These are phyloP conservation scores for Eucalyptus sideroxylon DNA, from an alignment of 345 rosid species.

Conservation along the genomic window DNA sequence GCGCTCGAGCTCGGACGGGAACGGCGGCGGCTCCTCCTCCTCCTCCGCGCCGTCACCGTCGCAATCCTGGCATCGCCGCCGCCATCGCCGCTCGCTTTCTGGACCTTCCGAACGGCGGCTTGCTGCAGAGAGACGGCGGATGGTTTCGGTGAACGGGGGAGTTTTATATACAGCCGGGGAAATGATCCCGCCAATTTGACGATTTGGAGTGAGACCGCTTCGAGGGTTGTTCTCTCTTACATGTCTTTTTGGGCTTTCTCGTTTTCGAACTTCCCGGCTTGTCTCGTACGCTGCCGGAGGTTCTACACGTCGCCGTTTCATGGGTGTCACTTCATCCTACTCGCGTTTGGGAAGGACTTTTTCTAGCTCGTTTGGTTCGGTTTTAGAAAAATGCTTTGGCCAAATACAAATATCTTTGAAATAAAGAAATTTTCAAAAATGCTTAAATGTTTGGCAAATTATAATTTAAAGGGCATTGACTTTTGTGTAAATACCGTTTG, in stretches of 20 bases:
- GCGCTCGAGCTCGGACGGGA: not conserved
- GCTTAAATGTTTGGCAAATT: too few species aligned
- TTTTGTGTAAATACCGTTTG: too few species aligned
- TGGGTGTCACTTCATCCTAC: not conserved
- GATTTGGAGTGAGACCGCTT: not conserved
- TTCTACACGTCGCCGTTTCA: not conserved
- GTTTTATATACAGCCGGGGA: fast-evolving
- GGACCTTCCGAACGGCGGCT: not conserved
- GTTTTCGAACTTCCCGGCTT: not conserved
- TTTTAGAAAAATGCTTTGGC: too few species aligned
- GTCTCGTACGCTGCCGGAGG: not conserved
- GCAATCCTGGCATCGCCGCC: not conserved
- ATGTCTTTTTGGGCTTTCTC: not conserved
- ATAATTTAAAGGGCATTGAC: too few species aligned
- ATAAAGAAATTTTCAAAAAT: fast-evolving
- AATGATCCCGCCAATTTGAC: not conserved
- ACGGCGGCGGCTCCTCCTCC: too few species aligned
- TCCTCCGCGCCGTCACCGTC: not conserved
- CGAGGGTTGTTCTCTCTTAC: not conserved
- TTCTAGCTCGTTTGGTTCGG: too few species aligned
- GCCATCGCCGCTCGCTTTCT: not conserved
- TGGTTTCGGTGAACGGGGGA: not conserved
- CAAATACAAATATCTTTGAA: fast-evolving
- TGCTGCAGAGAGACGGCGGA: not conserved
- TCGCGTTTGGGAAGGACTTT: too few species aligned